phyloP scores from a whole-genome alignment of 257 asterid genomes.

The Primulina huaijiensis region DNA sequence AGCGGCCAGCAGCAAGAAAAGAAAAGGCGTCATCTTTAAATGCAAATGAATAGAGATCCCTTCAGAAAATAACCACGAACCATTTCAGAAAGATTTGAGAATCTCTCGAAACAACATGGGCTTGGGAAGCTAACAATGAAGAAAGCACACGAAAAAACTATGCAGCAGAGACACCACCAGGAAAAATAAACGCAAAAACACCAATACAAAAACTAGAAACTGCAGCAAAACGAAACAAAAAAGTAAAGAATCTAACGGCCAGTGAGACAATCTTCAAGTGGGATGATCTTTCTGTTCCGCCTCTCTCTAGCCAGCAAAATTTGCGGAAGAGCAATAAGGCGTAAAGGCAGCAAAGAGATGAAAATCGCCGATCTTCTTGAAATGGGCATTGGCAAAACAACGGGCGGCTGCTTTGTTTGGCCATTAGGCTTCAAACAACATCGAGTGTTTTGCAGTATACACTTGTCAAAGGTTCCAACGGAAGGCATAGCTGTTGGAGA shows the following conservation, averaged over 20 bases:
- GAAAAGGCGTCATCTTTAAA: background rate
- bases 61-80: background rate
- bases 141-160: background rate
- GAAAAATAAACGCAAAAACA: background rate
- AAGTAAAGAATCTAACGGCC: conserved; percentile 38
- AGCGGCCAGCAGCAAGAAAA: background rate
- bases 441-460: conserved; percentile 20
- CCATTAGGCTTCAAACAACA: conserved; percentile 27
- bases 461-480: conserved; percentile 28
- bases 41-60: background rate
- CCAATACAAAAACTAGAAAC: conserved; percentile 14
- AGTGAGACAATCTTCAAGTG: conserved; percentile 68
- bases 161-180: too few relatives aligned
- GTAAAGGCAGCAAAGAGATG: conserved; percentile 54
- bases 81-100: background rate
- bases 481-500: conserved; percentile 57
- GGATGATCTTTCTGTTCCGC: conserved; percentile 72
- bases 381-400: conserved; percentile 38
- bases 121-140: too few relatives aligned
- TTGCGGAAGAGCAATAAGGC: conserved; percentile 44
- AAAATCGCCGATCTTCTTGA: conserved; percentile 76
- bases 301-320: conserved; percentile 79
- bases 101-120: too few relatives aligned
- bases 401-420: conserved; percentile 21
- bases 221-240: background rate